Conservation (phyloP, 805 yeast species). For the Wickerhamiella kurtzmanii region DNA sequence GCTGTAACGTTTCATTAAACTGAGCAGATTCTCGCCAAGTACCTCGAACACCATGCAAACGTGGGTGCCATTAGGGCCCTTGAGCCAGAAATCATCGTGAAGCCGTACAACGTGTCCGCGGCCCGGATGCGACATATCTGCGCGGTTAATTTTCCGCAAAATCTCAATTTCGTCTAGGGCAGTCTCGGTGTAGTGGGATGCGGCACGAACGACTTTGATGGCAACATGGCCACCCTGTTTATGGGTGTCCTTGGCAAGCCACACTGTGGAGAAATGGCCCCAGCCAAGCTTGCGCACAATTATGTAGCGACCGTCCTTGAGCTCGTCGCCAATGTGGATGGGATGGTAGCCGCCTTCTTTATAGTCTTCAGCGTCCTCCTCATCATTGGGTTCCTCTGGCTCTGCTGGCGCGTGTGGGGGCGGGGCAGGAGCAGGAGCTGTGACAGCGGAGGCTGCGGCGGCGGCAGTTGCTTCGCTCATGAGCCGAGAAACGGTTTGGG, state of each 20-base stretch:
- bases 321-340: conserved; percentile 73
- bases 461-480: background rate
- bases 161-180: conserved; percentile 87
- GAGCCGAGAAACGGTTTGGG: background rate
- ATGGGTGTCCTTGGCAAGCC: conserved; percentile 64
- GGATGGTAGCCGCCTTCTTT: conserved; percentile 94
- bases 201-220: conserved; percentile 83
- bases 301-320: conserved; percentile 60
- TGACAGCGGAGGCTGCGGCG: too few relatives aligned
- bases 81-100: conserved; percentile 71
- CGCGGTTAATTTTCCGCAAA: conserved; percentile 46
- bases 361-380: conserved; percentile 78
- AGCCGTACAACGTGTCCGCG: conserved; percentile 67
- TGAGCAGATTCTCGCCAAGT: conserved; percentile 81
- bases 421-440: too few relatives aligned
- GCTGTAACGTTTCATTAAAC: conserved; percentile 63
- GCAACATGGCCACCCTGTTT: conserved; percentile 66
- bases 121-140: conserved; percentile 62
- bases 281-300: conserved; percentile 88
- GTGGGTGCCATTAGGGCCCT: conserved; percentile 86
- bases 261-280: conserved; percentile 97
- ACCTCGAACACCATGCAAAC: conserved; percentile 97
- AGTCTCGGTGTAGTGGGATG: conserved; percentile 81
- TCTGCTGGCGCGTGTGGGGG: conserved; percentile 13
- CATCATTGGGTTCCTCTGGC: conserved; percentile 34